These are phyloP conservation scores for Flaveria bidentis DNA, from an alignment of 129 eudicot genomes.

Conservation along the genomic window DNA sequence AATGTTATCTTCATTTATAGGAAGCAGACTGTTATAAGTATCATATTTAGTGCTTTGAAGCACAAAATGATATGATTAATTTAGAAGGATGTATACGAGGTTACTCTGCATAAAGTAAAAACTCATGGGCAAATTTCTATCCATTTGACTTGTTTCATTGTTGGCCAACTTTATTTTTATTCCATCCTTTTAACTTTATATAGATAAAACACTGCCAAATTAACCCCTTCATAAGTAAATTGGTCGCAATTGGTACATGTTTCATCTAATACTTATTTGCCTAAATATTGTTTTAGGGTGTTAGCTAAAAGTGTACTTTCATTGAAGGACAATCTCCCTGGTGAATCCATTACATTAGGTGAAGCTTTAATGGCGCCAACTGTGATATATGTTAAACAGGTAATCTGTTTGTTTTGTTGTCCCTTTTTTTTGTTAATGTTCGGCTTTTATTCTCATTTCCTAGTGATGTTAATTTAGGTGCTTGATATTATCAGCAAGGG, in stretches of 20 bases:
- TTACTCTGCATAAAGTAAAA: background rate
- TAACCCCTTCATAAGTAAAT: background rate
- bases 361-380: slow-evolving; percentile 97
- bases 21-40: background rate
- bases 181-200: background rate
- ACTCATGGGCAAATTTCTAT: background rate
- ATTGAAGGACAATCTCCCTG: slow-evolving; percentile 74
- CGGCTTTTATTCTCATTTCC: background rate
- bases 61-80: background rate
- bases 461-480: slow-evolving; percentile 48
- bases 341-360: slow-evolving; percentile 56
- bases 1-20: background rate
- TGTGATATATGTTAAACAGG: slow-evolving; percentile 90
- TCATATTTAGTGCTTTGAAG: background rate
- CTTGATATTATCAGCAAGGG: slow-evolving; percentile 85
- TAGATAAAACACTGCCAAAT: background rate
- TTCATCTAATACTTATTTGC: background rate
- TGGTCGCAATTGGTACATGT: background rate
- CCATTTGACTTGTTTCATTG: background rate
- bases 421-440: background rate
- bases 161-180: background rate
- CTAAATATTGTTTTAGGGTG: slow-evolving; percentile 48
- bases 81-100: background rate
- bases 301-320: slow-evolving; percentile 65
- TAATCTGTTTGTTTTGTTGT: slow-evolving; percentile 13